Base-by-base conservation (phyloP, 805 yeast species). In the Candida nemodendra region DNA sequence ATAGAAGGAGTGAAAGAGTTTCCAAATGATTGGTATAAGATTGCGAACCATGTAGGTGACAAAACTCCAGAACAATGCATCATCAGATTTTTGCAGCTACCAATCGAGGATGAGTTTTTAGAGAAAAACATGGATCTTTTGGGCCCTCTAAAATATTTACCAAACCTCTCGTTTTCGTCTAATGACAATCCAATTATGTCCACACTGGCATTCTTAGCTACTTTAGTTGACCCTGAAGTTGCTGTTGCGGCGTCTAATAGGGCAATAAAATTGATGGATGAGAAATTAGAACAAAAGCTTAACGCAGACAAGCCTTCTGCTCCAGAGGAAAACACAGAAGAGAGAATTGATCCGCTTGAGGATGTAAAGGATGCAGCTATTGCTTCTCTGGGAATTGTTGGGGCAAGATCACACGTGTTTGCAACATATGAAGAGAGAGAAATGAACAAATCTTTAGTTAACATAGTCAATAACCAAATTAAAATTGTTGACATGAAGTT, bases 131-230 rank as follows among this genome's bases (percentile, higher is more conserved):
- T 49, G 27, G 66, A 68, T 9, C 70, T 74, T 24, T 59, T 84
- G 14, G 90, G 93, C 0, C 85, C 95, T 11, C 71, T 90, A 47
- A 84, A 81, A 56, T 88, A 76, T 59, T 81, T 91, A 4, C 83
- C 95, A 3, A 84, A 87, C 58, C 71, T 91, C 34, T 96, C 98
- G 11, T 82, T 86, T 34, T 78, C 87, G 25, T 76, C 87, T 30
- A 78, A 82, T 19, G 98, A 93, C 51, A 93, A 93, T 61, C 99
- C 99, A 2, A 89, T 93, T 3, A 73, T 93, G 67, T 83, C 95
- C 25, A 91, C 95, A n/a, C 74, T 93, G 45, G 82, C 96, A 11
- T 93, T 90, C 61, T 68, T 93, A 62, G 80, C 90, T 0, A 81
- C 87, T 26, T 64, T 90, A 34, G 95, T 89, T 13, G 96, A 91